Percentiles rank a stretch among this genome's conserved stretches.
Conservation (phyloP, 192 early-diverging fungal species). For the Helicostylum pulchrum region DNA sequence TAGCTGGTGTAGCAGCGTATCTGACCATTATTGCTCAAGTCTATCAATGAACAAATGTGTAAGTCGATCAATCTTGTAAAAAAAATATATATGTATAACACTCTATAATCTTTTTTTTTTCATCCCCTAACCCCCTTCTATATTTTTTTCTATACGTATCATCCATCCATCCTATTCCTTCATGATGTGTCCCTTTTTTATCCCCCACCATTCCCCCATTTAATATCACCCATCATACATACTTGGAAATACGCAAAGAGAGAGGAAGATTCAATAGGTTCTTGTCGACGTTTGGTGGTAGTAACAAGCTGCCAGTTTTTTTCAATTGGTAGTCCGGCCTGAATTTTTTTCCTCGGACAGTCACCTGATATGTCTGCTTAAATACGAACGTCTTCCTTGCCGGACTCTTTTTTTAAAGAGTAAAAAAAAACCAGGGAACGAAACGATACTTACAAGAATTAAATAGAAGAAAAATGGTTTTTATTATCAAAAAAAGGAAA, state of each 20-base stretch:
- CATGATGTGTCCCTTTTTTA: neutral
- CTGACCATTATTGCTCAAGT: conserved; percentile 59
- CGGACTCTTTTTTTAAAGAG: too few species aligned
- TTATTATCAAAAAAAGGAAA: neutral
- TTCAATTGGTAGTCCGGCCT: too few species aligned
- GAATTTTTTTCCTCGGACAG: too few species aligned
- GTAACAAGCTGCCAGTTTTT: too few species aligned
- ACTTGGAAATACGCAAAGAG: conserved; percentile 17
- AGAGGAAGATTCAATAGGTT: conserved; percentile 8
- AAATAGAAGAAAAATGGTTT: too few species aligned
- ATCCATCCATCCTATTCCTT: conserved; percentile 13
- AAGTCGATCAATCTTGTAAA: too few species aligned
- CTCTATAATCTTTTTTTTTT: neutral
- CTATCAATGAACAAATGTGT: conserved; percentile 17
- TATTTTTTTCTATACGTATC: neutral
- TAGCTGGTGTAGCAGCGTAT: conserved; percentile 79
- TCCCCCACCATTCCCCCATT: neutral
- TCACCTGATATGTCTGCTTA: too few species aligned
- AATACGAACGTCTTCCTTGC: too few species aligned
- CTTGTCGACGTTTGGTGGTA: too few species aligned
- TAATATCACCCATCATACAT: neutral
- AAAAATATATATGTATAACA: too few species aligned
- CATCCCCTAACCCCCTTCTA: neutral
- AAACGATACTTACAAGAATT: too few species aligned
- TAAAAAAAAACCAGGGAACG: too few species aligned